Conservation (phyloP, 495 filamentous ascomycete genomes). For the Penicillium coprophilum region DNA sequence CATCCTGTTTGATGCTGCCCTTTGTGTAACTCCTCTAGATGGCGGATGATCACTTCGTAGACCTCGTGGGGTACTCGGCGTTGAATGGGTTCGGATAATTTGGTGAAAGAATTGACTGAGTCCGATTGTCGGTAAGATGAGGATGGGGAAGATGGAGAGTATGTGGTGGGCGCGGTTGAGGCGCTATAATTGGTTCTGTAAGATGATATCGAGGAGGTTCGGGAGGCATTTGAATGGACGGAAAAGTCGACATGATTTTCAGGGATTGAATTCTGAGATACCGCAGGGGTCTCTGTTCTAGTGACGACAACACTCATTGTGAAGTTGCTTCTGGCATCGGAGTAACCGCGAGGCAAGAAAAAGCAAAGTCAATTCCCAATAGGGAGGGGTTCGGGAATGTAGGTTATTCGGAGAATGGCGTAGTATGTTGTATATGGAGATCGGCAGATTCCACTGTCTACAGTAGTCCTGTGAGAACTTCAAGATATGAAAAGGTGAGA, state of each 20-base stretch:
- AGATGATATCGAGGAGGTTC: conserved; percentile 44
- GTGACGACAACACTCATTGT: conserved; percentile 47
- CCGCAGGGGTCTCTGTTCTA: conserved; percentile 40
- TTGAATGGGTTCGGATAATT: conserved; percentile 41
- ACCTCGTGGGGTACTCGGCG: conserved; percentile 56
- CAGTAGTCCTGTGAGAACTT: background rate
- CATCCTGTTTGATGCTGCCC: conserved; percentile 51
- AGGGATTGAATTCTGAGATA: conserved; percentile 31
- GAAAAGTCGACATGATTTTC: conserved; percentile 20
- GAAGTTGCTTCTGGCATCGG: conserved; percentile 26
- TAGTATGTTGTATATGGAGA: conserved; percentile 21
- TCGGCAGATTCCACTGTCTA: conserved; percentile 24
- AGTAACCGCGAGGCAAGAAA: conserved; percentile 10
- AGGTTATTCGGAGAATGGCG: conserved; percentile 19
- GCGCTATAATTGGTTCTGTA: conserved; percentile 43
- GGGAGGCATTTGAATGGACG: conserved; percentile 34
- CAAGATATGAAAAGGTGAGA: background rate
- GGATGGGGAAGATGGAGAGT: conserved; percentile 39
- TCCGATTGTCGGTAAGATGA: conserved; percentile 40
- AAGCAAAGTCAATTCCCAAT: conserved; percentile 13
- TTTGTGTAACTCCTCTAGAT: conserved; percentile 51
- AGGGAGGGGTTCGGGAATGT: conserved; percentile 24
- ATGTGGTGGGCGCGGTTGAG: conserved; percentile 42
- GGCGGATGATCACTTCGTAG: conserved; percentile 55
- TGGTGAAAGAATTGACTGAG: conserved; percentile 38